Evolutionary conservation across 106 monocot genomes (phyloP).

Genomic region (Cymbidium sinense): DNA sequence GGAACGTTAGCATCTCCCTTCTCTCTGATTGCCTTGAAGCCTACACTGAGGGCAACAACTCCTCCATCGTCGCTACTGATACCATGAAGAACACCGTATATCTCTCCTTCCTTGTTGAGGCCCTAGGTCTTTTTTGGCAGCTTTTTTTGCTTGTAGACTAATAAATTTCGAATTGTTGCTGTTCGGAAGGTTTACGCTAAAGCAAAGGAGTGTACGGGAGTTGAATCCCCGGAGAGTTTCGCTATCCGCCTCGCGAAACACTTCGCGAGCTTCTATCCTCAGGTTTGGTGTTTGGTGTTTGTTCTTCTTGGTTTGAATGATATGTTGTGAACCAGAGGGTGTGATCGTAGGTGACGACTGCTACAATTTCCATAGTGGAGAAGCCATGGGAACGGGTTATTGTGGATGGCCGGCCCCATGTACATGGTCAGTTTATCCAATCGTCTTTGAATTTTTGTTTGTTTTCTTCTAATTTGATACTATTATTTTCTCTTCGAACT

Average conservation of each 20-base stretch:
- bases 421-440: slow-evolving; percentile 44
- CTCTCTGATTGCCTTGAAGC: slow-evolving; percentile 77
- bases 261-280: slow-evolving; percentile 68
- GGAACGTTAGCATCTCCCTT: slow-evolving; percentile 72
- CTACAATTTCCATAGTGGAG: slow-evolving; percentile 58
- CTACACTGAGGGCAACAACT: slow-evolving; percentile 70
- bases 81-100: slow-evolving; percentile 94
- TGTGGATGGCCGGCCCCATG: slow-evolving; percentile 54
- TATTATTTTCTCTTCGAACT: neutral
- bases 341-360: slow-evolving; percentile 49
- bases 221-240: slow-evolving; percentile 61
- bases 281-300: slow-evolving; percentile 33
- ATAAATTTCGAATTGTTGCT: neutral
- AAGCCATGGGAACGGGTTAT: slow-evolving; percentile 85
- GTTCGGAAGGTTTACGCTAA: slow-evolving; percentile 75
- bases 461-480: neutral
- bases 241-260: slow-evolving; percentile 70
- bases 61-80: slow-evolving; percentile 89
- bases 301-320: slow-evolving; percentile 3
- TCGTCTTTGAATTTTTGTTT: neutral
- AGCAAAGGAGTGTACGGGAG: slow-evolving; percentile 75
- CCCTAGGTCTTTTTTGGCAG: neutral
- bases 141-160: neutral
- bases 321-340: neutral
- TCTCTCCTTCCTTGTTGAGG: neutral